Evolutionary conservation across 345 rosid species (phyloP).

Genomic region (Sisymbrium irio): DNA sequence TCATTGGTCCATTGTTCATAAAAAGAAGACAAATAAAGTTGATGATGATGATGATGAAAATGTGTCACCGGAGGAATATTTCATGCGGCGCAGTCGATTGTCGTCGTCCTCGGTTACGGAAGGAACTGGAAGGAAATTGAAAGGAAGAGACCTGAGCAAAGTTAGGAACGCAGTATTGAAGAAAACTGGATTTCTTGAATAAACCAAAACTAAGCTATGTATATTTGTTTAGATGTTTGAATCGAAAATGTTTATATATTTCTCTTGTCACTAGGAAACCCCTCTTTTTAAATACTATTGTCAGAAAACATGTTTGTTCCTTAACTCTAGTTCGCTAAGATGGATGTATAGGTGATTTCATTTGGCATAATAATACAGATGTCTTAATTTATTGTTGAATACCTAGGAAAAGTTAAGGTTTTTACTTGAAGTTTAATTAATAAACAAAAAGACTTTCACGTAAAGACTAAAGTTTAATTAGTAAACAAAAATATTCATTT

Average conservation of each 20-base stretch:
- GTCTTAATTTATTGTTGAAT: not conserved
- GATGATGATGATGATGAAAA: constrained; percentile 30
- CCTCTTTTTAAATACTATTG: too few species aligned
- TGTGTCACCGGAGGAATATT: constrained; percentile 75
- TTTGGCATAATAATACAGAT: not conserved
- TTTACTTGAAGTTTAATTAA: not conserved
- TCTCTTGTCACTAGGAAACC: not conserved
- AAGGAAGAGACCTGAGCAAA: constrained; percentile 77
- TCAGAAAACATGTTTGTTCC: not conserved
- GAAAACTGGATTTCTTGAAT: constrained; percentile 84
- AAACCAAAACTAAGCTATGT: not conserved
- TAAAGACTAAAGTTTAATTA: not conserved
- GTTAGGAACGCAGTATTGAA: constrained; percentile 76
- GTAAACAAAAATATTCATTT: not conserved
- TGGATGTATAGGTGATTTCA: not conserved
- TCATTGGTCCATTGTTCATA: constrained; percentile 51
- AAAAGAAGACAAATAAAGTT: constrained; percentile 37
- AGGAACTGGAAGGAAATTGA: constrained; percentile 82
- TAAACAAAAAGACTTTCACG: constrained; percentile 13
- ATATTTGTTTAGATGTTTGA: not conserved
- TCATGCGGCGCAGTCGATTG: constrained; percentile 56
- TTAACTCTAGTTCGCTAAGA: not conserved
- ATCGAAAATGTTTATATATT: not conserved
- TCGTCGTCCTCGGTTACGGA: constrained; percentile 73
- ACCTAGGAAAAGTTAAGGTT: not conserved